Evolutionary conservation across 2,329 filamentous ascomycete species (phyloP), one percentile per base, ranked within the genome.

Genomic region (Mariannaea sp.): DNA sequence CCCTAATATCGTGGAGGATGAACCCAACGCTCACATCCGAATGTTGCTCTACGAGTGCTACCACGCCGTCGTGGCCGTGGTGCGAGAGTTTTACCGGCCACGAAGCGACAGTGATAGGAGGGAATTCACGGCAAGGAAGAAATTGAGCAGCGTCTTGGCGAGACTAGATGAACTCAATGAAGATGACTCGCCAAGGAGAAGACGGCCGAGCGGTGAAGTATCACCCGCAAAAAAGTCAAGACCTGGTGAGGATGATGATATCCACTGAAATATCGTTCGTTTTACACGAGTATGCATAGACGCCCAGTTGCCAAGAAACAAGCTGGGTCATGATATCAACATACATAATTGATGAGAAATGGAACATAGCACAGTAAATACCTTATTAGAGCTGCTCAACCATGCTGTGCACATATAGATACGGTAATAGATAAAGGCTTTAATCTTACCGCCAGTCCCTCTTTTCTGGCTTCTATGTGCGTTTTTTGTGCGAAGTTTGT

Each of bases 21-120:
- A 65, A 16, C 69, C 71, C n/a, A 74, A 75, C 51, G 75, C 73
- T 0, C 61, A 70, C n/a, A 68, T 76, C 2, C 75, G 82, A 9
- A 61, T 83, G 6, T 67, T 85, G 2, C 67, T 86, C 3, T 86
- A 86, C 68, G 75, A 80, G 56, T 82, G 80, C 61, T 85, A 83
- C 64, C 80, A 84, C 57, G 77, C 80, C 3, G 71, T 79, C 1
- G 75, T 77, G 4, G 68, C 72, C 32, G 75, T 86, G 5, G 81
- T 84, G 2, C 73, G 69, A 26, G 80, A 82, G 56, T 83, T 83
- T 61, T 84, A 83, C 62, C 74, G 80, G 2, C 79, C 80, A 2
- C 71, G 72, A 3, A 66, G 64, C 3, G 76, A 79, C 47, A 80
- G 79, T 55, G 79, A 73, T 41, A 71, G 70, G 13, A 71, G 74